phyloP scores from a whole-genome alignment of 2,329 filamentous ascomycete genomes.

The Talaromyces sp. region DNA sequence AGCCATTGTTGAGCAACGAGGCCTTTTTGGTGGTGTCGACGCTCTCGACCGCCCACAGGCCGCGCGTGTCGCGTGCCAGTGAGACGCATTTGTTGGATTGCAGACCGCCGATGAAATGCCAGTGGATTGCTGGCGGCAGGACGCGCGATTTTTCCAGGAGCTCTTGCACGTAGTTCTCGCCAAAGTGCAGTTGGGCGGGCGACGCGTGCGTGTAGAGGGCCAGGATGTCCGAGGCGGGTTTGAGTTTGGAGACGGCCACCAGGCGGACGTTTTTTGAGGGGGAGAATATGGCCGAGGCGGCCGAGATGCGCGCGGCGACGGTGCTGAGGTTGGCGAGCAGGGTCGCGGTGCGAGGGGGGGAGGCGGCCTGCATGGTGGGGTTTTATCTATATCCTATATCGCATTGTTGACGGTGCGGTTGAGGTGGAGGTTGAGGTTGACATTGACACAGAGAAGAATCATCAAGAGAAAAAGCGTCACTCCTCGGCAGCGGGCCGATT shows the following conservation, averaged over 20 bases:
- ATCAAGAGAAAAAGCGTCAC: too few relatives aligned
- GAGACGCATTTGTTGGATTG: conserved; percentile 92
- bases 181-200: conserved; percentile 73
- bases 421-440: too few relatives aligned
- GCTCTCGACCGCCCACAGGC: conserved; percentile 86
- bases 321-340: conserved; percentile 59
- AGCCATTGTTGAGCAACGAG: conserved; percentile 69
- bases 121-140: conserved; percentile 68
- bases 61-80: conserved; percentile 75
- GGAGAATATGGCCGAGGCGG: conserved; percentile 16
- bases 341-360: conserved; percentile 55
- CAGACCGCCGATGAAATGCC: conserved; percentile 95
- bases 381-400: neutral
- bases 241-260: conserved; percentile 93
- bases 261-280: conserved; percentile 52
- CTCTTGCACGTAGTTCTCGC: conserved; percentile 95
- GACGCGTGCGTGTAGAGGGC: conserved; percentile 58
- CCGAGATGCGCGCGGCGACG: conserved; percentile 55
- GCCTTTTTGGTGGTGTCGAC: conserved; percentile 88
- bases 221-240: conserved; percentile 85
- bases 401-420: too few relatives aligned
- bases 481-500: neutral
- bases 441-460: neutral
- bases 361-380: conserved; percentile 12
- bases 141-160: conserved; percentile 77